Base-by-base conservation (phyloP, 805 yeast species). In the Yamadazyma philogaea region DNA sequence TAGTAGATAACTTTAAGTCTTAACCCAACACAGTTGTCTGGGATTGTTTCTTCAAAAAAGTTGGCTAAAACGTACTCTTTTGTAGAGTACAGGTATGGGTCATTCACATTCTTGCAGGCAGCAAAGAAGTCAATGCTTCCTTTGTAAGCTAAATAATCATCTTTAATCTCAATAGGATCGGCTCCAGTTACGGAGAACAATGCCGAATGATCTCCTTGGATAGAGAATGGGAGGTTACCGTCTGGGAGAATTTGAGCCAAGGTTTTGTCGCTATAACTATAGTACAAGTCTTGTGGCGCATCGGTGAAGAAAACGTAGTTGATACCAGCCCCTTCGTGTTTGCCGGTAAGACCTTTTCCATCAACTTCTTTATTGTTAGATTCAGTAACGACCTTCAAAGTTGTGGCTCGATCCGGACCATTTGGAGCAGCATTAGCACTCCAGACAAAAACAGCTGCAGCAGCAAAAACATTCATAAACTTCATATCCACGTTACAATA, bases 281-380 rank as follows among this genome's bases (percentile, higher is more conserved):
- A 45, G 6, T 14, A 11, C 10, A 37, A 34, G 18, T 30, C 31
- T 16, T 34, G 21, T 16, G 59, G 59, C 6, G n/a, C 28, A 24
- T 37, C 32, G 17, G 34, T 30, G 26, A 68, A 43, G 55, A 66
- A 63, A 16, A 65, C 45, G 55, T 68, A 72, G 59, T 63, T 55
- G 48, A 70, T 54, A 45, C 68, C 77, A 34, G 77, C 77, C 50
- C 77, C 77, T 52, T 65, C 73, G 51, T 71, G 77, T 30, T 43
- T 43, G 27, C 57, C 44, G 36, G 50, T 42, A 24, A 69, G 44
- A 27, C 60, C 63, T n/a, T 52, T 41, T 30, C 64, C 66, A 32
- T 36, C 27, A 19, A 34, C 12, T 7, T 27, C 20, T 1, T n/a
- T 12, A n/a, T 17, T 32, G 7, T n/a, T 15, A 12, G 38, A 34